A percentile compares a stretch with the other conserved stretches of the same genome.
Conservation (phyloP, 1,284 basidiomycete genomes). For the Bjerkandera adusta region DNA sequence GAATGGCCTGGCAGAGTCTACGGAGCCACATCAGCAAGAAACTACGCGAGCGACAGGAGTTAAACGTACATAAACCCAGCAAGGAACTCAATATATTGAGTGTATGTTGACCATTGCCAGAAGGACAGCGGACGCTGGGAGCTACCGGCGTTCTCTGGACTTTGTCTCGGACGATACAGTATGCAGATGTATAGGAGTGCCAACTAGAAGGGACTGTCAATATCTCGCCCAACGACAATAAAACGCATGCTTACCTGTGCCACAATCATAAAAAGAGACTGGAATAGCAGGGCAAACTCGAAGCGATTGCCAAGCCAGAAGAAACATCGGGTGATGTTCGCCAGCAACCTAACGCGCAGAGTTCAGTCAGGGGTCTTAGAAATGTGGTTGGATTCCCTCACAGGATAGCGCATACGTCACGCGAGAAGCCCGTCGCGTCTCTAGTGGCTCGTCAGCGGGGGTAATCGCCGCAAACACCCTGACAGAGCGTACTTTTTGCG, state of each 20-base stretch:
- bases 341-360: conserved; percentile 52
- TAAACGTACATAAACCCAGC: conserved; percentile 70
- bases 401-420: conserved; percentile 80
- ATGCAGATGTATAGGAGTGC: conserved; percentile 79
- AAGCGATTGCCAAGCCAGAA: conserved; percentile 85
- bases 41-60: conserved; percentile 13
- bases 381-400: conserved; percentile 30
- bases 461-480: no score
- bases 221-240: conserved; percentile 8
- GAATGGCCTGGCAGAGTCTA: conserved; percentile 68
- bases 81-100: conserved; percentile 80
- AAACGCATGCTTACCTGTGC: conserved; percentile 57
- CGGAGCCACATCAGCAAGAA: conserved; percentile 17
- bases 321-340: conserved; percentile 84
- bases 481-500: conserved; percentile 59
- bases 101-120: conserved; percentile 83
- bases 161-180: conserved; percentile 56
- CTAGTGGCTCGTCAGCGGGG: conserved; percentile 39
- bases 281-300: conserved; percentile 72
- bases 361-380: conserved; percentile 5
- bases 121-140: conserved; percentile 74
- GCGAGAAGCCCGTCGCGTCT: conserved; percentile 82
- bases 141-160: conserved; percentile 54
- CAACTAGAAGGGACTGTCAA: conserved; percentile 41
- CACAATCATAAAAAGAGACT: conserved; percentile 80